A percentile compares a stretch with the other conserved stretches of the same genome.
Conservation (phyloP, 345 rosid genomes). For the Barbarea vulgaris region DNA sequence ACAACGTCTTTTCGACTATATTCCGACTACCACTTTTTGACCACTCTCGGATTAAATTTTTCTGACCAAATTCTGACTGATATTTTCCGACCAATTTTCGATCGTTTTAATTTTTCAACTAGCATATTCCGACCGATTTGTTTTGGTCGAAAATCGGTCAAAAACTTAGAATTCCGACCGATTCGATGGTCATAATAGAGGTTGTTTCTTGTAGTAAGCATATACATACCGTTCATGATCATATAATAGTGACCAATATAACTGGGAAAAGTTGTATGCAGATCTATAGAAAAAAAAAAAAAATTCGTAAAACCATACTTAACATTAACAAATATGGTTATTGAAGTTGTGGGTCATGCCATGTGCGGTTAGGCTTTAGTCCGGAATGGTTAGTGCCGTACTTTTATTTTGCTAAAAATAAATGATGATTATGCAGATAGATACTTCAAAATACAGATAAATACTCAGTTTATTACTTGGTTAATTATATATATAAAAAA, state of each 20-base stretch:
- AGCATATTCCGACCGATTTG: too few relatives aligned
- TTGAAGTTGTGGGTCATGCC: constrained; percentile 39
- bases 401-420: not conserved
- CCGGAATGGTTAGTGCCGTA: constrained; percentile 16
- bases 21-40: too few relatives aligned
- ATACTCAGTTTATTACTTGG: not conserved
- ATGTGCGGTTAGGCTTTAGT: constrained; percentile 11
- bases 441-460: not conserved
- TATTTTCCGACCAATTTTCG: too few relatives aligned
- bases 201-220: too few relatives aligned
- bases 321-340: constrained; percentile 10
- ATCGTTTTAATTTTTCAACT: too few relatives aligned
- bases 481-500: not conserved
- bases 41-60: too few relatives aligned
- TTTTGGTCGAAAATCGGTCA: too few relatives aligned
- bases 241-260: constrained; percentile 6
- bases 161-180: too few relatives aligned
- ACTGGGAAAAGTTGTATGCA: not conserved
- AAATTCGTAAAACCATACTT: not conserved
- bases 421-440: not conserved
- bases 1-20: too few relatives aligned
- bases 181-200: too few relatives aligned
- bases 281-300: too few relatives aligned
- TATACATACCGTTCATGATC: not conserved
- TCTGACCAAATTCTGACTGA: too few relatives aligned